Evolutionary conservation across 2,329 filamentous ascomycete genomes (phyloP).

Genomic region (Volutella citrinella): DNA sequence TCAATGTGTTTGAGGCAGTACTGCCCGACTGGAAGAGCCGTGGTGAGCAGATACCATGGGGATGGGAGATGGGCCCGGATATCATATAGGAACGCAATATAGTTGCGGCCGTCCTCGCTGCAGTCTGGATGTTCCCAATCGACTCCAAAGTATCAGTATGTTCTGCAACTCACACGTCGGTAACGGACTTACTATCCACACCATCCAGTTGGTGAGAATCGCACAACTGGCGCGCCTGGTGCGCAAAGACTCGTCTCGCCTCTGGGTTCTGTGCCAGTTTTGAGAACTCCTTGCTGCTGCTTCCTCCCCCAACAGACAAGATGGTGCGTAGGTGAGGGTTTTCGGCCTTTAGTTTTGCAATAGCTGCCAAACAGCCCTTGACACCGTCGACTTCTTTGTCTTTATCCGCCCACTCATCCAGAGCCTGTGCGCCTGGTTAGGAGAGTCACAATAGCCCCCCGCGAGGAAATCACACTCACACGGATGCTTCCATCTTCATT

Average conservation of each 20-base stretch:
- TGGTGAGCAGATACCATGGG: constrained; percentile 55
- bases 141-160: constrained; percentile 37
- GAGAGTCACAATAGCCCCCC: too few relatives aligned
- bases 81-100: constrained; percentile 52
- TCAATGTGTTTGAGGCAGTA: constrained; percentile 62
- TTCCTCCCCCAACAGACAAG: constrained; percentile 63
- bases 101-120: constrained; percentile 52
- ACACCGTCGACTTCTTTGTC: constrained; percentile 58
- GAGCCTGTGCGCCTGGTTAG: constrained; percentile 34
- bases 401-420: constrained; percentile 63
- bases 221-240: constrained; percentile 51
- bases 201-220: constrained; percentile 59
- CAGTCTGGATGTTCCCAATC: constrained; percentile 67
- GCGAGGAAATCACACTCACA: too few relatives aligned
- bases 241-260: constrained; percentile 52
- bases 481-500: constrained; percentile 35
- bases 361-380: constrained; percentile 57
- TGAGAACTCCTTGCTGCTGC: constrained; percentile 60
- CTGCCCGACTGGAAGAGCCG: constrained; percentile 60
- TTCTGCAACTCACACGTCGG: not conserved
- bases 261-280: constrained; percentile 47
- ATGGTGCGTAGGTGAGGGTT: constrained; percentile 57
- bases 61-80: constrained; percentile 53
- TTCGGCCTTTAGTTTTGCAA: constrained; percentile 55
- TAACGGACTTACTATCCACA: constrained; percentile 55